Evolutionary conservation across 441 rosid genomes (phyloP).

Genomic region (Pelargonium fulgidum): DNA sequence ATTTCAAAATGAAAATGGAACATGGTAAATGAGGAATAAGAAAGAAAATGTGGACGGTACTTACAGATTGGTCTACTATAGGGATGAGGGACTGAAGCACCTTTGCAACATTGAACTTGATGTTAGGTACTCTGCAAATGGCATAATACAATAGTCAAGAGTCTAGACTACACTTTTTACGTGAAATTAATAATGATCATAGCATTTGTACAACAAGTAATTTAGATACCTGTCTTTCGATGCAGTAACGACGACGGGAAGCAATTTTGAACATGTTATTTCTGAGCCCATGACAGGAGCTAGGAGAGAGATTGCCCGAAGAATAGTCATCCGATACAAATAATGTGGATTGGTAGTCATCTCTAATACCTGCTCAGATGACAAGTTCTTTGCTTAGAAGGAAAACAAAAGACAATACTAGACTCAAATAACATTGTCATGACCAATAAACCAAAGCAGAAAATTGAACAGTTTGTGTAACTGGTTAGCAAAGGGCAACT

Average conservation of each 20-base stretch:
- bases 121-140: slow-evolving; percentile 75
- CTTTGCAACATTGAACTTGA: slow-evolving; percentile 29
- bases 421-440: too few species aligned
- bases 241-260: slow-evolving; percentile 65
- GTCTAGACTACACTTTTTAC: background rate
- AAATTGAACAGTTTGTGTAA: too few species aligned
- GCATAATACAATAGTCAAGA: background rate
- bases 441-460: too few species aligned
- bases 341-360: slow-evolving; percentile 54
- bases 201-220: too few species aligned
- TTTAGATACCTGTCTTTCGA: slow-evolving; percentile 68
- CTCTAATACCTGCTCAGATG: background rate
- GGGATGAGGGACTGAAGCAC: slow-evolving; percentile 84
- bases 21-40: too few species aligned
- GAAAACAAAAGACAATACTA: background rate
- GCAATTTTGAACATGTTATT: slow-evolving; percentile 73
- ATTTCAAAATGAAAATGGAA: slow-evolving; percentile 5
- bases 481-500: too few species aligned
- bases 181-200: too few species aligned
- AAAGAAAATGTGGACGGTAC: slow-evolving; percentile 70
- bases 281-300: slow-evolving; percentile 92
- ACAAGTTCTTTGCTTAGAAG: background rate
- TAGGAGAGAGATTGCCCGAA: slow-evolving; percentile 75
- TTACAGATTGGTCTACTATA: slow-evolving; percentile 79
- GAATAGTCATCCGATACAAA: slow-evolving; percentile 81